These are phyloP conservation scores for Marsdenia floribunda DNA, from an alignment of 257 asterid genomes.

Conservation along the genomic window DNA sequence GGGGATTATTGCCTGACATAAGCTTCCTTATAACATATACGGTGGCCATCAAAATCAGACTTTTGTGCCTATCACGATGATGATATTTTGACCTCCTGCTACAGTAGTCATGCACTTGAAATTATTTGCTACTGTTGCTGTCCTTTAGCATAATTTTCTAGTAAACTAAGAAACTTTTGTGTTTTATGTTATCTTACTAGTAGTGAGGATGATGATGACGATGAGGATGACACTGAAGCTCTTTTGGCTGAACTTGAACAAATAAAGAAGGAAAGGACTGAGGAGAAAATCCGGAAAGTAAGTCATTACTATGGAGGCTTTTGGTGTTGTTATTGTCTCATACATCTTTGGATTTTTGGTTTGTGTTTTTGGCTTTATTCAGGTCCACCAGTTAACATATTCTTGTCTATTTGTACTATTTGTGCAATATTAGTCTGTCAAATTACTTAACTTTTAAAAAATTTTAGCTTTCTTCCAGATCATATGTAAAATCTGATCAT, in stretches of 20 bases:
- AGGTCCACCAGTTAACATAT: not conserved
- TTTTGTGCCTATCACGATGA: not conserved
- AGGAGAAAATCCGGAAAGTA: slow-evolving; percentile 76
- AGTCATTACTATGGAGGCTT: slow-evolving; percentile 14
- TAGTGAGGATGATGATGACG: slow-evolving; percentile 39
- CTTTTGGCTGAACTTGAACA: slow-evolving; percentile 91
- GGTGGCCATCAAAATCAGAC: not conserved
- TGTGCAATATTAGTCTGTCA: not conserved
- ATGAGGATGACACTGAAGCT: slow-evolving; percentile 87
- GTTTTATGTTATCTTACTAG: slow-evolving; percentile 24
- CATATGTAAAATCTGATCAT: not conserved
- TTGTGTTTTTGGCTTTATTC: not conserved
- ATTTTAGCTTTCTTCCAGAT: not conserved
- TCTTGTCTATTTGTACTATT: not conserved
- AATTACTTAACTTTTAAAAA: not conserved
- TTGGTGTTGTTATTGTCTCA: not conserved
- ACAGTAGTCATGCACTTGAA: too few species aligned
- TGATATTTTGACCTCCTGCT: not conserved
- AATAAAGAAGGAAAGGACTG: slow-evolving; percentile 82
- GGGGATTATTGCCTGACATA: not conserved
- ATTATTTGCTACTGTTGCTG: not conserved
- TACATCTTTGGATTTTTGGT: not conserved
- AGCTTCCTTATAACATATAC: not conserved
- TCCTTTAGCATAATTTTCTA: not conserved
- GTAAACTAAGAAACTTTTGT: not conserved